Conservation (phyloP, 2,329 filamentous ascomycete genomes). For the Acrocalymma vagum region DNA sequence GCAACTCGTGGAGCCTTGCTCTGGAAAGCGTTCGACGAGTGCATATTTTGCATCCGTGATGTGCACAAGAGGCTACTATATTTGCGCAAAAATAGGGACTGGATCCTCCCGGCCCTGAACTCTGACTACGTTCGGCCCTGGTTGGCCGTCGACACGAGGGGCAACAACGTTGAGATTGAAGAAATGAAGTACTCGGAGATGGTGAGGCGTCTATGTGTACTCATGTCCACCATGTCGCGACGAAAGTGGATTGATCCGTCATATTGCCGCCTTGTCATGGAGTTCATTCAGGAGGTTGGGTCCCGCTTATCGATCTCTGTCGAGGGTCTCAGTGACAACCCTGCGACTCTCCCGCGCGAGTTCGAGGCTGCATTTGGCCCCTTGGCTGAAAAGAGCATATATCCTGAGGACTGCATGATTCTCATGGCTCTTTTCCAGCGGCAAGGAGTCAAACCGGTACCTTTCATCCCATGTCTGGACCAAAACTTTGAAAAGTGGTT, state of each 20-base stretch:
- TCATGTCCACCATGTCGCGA: constrained; percentile 91
- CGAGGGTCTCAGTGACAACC: too few relatives aligned
- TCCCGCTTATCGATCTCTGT: too few relatives aligned
- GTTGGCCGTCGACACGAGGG: constrained; percentile 91
- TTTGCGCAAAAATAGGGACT: constrained; percentile 86
- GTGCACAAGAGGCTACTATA: constrained; percentile 80
- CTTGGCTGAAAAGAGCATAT: constrained; percentile 5
- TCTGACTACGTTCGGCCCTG: constrained; percentile 97
- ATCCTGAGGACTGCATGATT: constrained; percentile 21
- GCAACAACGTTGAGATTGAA: constrained; percentile 85
- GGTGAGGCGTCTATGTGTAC: constrained; percentile 83
- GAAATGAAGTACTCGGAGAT: constrained; percentile 96
- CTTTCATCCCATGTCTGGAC: constrained; percentile 43
- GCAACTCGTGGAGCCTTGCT: constrained; percentile 90
- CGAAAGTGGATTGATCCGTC: constrained; percentile 94
- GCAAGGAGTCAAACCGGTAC: constrained; percentile 40
- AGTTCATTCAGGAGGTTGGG: too few relatives aligned
- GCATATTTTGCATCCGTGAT: too few relatives aligned
- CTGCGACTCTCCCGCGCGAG: constrained; percentile 2
- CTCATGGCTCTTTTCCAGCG: constrained; percentile 37
- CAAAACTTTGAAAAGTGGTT: constrained; percentile 47
- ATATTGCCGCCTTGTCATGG: too few relatives aligned
- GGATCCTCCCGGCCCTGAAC: constrained; percentile 95
- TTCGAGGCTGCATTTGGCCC: constrained; percentile 5
- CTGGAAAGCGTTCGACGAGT: constrained; percentile 96